phyloP scores from a whole-genome alignment of 2,329 filamentous ascomycete species.

The Ceratocystis cubensis region DNA sequence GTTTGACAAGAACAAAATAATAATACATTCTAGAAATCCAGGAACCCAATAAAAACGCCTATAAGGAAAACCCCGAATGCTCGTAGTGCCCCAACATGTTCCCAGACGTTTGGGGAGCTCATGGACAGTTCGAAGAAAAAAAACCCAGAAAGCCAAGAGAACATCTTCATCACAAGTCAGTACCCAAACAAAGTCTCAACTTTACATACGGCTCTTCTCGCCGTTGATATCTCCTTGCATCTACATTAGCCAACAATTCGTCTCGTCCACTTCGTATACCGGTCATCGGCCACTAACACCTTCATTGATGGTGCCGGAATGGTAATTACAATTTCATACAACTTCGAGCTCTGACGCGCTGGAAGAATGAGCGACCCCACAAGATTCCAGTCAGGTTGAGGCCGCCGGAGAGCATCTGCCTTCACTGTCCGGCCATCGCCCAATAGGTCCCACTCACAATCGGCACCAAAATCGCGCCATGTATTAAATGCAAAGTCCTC shows the following conservation, averaged over 20 bases:
- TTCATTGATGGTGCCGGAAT: slow-evolving; percentile 27
- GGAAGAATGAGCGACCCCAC: slow-evolving; percentile 28
- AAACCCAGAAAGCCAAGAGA: background rate
- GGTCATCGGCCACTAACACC: slow-evolving; percentile 24
- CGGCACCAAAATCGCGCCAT: slow-evolving; percentile 35
- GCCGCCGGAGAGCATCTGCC: slow-evolving; percentile 27
- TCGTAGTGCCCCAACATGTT: background rate
- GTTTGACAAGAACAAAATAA: background rate
- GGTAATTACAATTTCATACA: slow-evolving; percentile 28
- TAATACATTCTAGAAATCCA: background rate
- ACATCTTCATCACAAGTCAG: background rate
- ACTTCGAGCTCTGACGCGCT: slow-evolving; percentile 23
- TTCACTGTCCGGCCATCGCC: slow-evolving; percentile 20
- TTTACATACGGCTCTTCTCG: background rate
- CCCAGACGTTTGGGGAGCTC: background rate
- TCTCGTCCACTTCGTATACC: slow-evolving; percentile 27
- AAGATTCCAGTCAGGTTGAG: slow-evolving; percentile 27
- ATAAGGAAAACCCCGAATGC: background rate
- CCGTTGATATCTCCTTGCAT: background rate
- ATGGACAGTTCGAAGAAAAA: background rate
- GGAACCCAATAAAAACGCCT: background rate
- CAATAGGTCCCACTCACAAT: slow-evolving; percentile 30
- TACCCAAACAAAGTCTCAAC: background rate
- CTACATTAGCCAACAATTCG: slow-evolving; percentile 20
- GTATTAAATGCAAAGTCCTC: slow-evolving; percentile 34